A percentile compares a stretch with the other conserved stretches of the same genome.
These are phyloP conservation scores for Pisolithus tinctorius DNA, from an alignment of 768 basidiomycete species.

Conservation along the genomic window DNA sequence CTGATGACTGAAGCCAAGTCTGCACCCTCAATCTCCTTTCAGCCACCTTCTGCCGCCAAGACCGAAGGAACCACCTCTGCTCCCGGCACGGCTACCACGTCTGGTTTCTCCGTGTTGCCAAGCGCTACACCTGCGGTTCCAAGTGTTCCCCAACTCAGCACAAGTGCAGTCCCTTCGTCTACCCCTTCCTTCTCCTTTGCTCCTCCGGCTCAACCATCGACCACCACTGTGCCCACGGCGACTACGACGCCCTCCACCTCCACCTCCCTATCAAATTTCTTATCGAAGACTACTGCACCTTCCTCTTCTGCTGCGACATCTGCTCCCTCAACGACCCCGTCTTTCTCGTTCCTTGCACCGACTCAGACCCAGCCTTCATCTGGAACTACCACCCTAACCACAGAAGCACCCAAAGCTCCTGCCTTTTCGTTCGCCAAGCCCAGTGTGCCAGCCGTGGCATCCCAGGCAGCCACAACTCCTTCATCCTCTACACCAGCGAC, in stretches of 20 bases:
- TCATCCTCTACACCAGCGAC: slow-evolving; percentile 4
- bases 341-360: slow-evolving; percentile 3
- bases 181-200: slow-evolving; percentile 12
- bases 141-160: slow-evolving; percentile 3
- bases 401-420: slow-evolving; percentile 7
- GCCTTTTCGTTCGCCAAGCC: slow-evolving; percentile 12
- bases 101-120: slow-evolving; percentile 5
- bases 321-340: neutral
- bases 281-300: slow-evolving; percentile 21
- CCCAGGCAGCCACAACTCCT: slow-evolving; percentile 6
- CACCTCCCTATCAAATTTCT: slow-evolving; percentile 23
- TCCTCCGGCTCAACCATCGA: slow-evolving; percentile 9
- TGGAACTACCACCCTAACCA: slow-evolving; percentile 2
- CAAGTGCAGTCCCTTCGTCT: slow-evolving; percentile 4
- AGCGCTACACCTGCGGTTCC: slow-evolving; percentile 4
- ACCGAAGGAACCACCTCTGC: slow-evolving; percentile 6
- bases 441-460: slow-evolving; percentile 18
- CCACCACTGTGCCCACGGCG: slow-evolving; percentile 1
- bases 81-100: slow-evolving; percentile 9
- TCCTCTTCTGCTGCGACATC: neutral
- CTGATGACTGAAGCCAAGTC: slow-evolving; percentile 11
- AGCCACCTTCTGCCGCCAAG: neutral
- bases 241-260: slow-evolving; percentile 4
- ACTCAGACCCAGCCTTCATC: slow-evolving; percentile 11
- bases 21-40: slow-evolving; percentile 11